Evolutionary conservation across 139 green algal species (phyloP), one percentile per base, ranked within the genome.

Genomic region (Chlamydomonas incerta): DNA sequence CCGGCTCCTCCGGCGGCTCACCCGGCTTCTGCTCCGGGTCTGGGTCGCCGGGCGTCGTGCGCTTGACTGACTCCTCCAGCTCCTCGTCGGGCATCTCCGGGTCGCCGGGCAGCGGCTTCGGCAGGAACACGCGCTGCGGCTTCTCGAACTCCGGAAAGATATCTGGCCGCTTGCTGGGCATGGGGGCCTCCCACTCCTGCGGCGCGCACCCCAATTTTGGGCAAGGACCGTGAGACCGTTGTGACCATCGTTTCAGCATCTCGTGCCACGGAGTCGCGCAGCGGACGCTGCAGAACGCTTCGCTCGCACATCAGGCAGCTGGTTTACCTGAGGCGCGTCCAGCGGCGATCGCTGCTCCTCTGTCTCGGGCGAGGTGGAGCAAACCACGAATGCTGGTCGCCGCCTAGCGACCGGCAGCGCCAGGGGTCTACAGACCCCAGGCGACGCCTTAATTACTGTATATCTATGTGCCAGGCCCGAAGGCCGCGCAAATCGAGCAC

Each of bases 111-210:
- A 95, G 87, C 41, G 91, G 89, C 66, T 98, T 94, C 34, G 93
- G 93, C 52, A 96, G 87, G 47, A 94, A 91, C 28, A 95, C 92
- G 14, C 90, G 89, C 73, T 98, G 93, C 72, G 97, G 89, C 91
- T 96, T 98, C 72, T 99, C 96, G 94, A 98, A 98, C 81, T 99
- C 96, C 18, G 96, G 96, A 68, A 97, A 96, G 70, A 97, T 97
- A 88, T 99, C 96, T 57, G 96, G 96, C 3, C 96, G 87, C 26
- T 92, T 90, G 88, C 93, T 97, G 31, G 96, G 96, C 91, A 97
- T 91, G 0, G 96, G 96, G 4, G 95, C 96, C 41, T 98, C 94
- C 96, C 96, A 99, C 82, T 99, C 96, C 95, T 98, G 92, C 74
- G 90, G 8, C 24, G 34, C 46, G 34, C 14, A 3, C 8, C n/a